Evolutionary conservation across 768 basidiomycete species (phyloP).

Genomic region (Xerocomellus amylosporus): DNA sequence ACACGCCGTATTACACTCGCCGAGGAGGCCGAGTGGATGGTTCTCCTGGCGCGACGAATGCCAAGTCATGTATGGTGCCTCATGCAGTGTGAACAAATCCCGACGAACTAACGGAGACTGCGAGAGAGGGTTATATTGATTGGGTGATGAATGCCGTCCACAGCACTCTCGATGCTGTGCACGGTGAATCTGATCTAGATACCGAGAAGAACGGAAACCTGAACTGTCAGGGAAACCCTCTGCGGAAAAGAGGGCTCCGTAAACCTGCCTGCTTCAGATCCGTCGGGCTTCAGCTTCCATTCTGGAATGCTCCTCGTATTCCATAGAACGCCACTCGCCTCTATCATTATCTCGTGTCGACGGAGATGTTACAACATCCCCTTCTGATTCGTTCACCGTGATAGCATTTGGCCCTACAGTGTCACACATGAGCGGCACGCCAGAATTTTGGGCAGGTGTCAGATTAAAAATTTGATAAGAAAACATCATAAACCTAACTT

Average conservation of each 20-base stretch:
- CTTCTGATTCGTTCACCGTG: constrained; percentile 12
- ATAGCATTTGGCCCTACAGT: constrained; percentile 1
- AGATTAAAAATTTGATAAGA: too few species aligned
- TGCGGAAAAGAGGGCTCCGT: constrained; percentile 11
- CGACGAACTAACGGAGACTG: background rate
- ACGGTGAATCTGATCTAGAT: constrained; percentile 1
- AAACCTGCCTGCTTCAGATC: background rate
- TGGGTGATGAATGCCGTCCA: background rate
- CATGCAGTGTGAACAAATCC: too few species aligned
- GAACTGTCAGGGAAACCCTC: constrained; percentile 6
- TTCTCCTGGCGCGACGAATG: background rate
- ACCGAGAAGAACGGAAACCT: constrained; percentile 9
- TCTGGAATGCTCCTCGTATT: constrained; percentile 5
- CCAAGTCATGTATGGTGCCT: too few species aligned
- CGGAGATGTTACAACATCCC: constrained; percentile 9
- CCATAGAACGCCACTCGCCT: constrained; percentile 21
- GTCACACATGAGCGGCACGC: too few species aligned
- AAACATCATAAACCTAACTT: too few species aligned
- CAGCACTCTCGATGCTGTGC: constrained; percentile 4
- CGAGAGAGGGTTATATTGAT: background rate
- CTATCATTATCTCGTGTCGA: constrained; percentile 11
- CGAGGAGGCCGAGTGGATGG: background rate
- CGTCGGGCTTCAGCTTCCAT: constrained; percentile 12
- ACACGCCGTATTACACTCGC: background rate
- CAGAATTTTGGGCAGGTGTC: too few species aligned